Evolutionary conservation across 2,329 filamentous ascomycete genomes (phyloP).

Genomic region (Calonectria henricotiae): DNA sequence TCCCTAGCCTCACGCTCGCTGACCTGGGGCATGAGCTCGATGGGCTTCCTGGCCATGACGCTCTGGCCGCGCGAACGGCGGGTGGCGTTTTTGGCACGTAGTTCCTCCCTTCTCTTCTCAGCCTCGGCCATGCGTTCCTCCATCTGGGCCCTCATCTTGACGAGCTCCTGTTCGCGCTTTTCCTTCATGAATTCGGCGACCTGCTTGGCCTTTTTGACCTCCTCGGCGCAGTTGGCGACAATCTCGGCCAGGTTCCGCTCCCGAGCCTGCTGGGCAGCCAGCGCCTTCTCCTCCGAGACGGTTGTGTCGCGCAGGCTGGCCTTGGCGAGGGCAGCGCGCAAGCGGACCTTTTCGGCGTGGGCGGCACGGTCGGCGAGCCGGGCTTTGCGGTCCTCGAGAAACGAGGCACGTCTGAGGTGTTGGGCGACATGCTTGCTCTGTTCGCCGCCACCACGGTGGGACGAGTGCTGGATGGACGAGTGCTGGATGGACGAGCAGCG

Average conservation of each 20-base stretch:
- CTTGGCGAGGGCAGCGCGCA: slow-evolving; percentile 83
- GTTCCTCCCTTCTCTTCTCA: slow-evolving; percentile 78
- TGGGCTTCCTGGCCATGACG: slow-evolving; percentile 66
- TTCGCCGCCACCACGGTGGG: slow-evolving; percentile 66
- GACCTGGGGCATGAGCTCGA: slow-evolving; percentile 65
- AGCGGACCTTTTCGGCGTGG: slow-evolving; percentile 86
- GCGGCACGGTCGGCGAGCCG: slow-evolving; percentile 85
- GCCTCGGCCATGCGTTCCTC: slow-evolving; percentile 86
- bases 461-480: slow-evolving; percentile 71
- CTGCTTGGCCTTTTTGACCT: slow-evolving; percentile 86
- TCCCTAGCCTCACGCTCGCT: slow-evolving; percentile 64
- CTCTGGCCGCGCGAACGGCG: slow-evolving; percentile 72
- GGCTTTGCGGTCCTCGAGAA: slow-evolving; percentile 86
- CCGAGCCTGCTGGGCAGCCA: slow-evolving; percentile 84
- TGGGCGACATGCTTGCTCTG: slow-evolving; percentile 86
- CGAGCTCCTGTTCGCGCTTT: slow-evolving; percentile 82
- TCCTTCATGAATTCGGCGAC: slow-evolving; percentile 88
- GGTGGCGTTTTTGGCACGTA: slow-evolving; percentile 70
- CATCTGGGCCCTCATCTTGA: slow-evolving; percentile 80
- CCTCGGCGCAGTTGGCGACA: slow-evolving; percentile 85
- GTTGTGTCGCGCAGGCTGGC: slow-evolving; percentile 76
- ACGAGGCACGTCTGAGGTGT: slow-evolving; percentile 84
- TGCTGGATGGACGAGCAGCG: slow-evolving; percentile 75
- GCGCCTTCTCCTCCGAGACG: slow-evolving; percentile 81
- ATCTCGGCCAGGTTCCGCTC: slow-evolving; percentile 89